These are phyloP conservation scores for Aspergillus leporis DNA, from an alignment of 495 filamentous ascomycete genomes.

Conservation along the genomic window DNA sequence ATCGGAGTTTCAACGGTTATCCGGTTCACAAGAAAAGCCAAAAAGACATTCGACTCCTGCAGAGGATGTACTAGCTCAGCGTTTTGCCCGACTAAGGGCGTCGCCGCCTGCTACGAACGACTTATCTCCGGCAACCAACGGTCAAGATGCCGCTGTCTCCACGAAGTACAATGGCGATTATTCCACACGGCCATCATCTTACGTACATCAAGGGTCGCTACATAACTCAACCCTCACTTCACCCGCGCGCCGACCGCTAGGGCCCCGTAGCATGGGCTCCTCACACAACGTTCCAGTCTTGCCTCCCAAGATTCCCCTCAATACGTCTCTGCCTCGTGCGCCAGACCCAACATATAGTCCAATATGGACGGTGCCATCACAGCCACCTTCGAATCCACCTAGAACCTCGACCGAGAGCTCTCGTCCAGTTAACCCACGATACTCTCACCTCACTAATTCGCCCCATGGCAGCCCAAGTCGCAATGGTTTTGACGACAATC, in stretches of 20 bases:
- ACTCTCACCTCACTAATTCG: slow-evolving; percentile 41
- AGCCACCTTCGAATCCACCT: slow-evolving; percentile 50
- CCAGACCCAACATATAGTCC: slow-evolving; percentile 89
- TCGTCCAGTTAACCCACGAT: slow-evolving; percentile 36
- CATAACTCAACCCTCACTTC: slow-evolving; percentile 24
- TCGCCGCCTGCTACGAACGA: slow-evolving; percentile 21
- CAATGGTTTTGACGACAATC: slow-evolving; percentile 37
- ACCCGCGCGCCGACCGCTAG: slow-evolving; percentile 44
- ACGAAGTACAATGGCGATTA: slow-evolving; percentile 32
- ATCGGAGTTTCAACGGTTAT: slow-evolving; percentile 36
- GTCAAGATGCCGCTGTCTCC: slow-evolving; percentile 32
- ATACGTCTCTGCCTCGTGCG: slow-evolving; percentile 67
- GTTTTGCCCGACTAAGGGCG: slow-evolving; percentile 45
- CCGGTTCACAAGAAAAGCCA: slow-evolving; percentile 19
- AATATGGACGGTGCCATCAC: slow-evolving; percentile 44
- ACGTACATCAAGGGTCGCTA: slow-evolving; percentile 19
- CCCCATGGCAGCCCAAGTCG: slow-evolving; percentile 40
- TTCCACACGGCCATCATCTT: slow-evolving; percentile 28
- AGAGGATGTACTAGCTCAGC: slow-evolving; percentile 45
- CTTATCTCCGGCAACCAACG: slow-evolving; percentile 4
- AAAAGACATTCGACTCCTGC: slow-evolving; percentile 30
- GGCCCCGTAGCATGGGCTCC: slow-evolving; percentile 59
- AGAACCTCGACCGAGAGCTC: slow-evolving; percentile 45
- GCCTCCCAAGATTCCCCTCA: slow-evolving; percentile 57
- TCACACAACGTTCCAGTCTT: slow-evolving; percentile 40